A percentile compares a stretch with the other conserved stretches of the same genome.
These are phyloP conservation scores for Ophiocordyceps polyrhachis-furcata DNA, from an alignment of 2,329 filamentous ascomycete genomes.

Conservation along the genomic window DNA sequence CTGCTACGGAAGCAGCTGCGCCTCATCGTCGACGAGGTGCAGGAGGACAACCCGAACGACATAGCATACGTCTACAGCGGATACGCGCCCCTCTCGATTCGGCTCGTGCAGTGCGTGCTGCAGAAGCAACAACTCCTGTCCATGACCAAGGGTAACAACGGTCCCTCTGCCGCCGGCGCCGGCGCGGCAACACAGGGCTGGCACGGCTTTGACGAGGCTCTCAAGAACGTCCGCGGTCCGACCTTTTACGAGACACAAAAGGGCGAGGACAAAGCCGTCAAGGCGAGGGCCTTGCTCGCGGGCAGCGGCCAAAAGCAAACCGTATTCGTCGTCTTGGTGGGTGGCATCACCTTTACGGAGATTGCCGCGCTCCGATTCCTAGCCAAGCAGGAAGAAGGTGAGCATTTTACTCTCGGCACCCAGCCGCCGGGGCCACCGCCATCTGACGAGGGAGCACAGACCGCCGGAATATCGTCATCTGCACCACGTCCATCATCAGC, in stretches of 20 bases:
- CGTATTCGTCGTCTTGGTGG: constrained; percentile 89
- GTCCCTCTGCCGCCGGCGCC: constrained; percentile 11
- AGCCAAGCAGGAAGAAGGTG: constrained; percentile 61
- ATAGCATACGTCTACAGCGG: constrained; percentile 97
- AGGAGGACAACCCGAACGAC: constrained; percentile 85
- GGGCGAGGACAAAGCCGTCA: constrained; percentile 80
- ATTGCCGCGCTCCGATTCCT: constrained; percentile 88
- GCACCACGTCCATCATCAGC: constrained; percentile 78
- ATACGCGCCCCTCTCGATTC: constrained; percentile 81
- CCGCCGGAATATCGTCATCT: constrained; percentile 72
- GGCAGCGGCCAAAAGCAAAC: constrained; percentile 66
- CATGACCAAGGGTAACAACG: constrained; percentile 44
- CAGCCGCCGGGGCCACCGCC: neutral
- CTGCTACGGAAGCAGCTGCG: constrained; percentile 71
- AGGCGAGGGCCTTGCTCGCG: constrained; percentile 66
- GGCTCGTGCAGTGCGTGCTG: constrained; percentile 78
- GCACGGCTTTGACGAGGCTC: constrained; percentile 82
- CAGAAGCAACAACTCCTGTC: constrained; percentile 73
- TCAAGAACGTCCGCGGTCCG: constrained; percentile 71
- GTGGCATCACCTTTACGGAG: constrained; percentile 92
- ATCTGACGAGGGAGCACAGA: constrained; percentile 19
- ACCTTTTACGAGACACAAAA: constrained; percentile 88
- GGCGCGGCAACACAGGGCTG: constrained; percentile 57
- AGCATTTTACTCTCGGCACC: constrained; percentile 5
- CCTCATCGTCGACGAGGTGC: constrained; percentile 89